A percentile compares a stretch with the other conserved stretches of the same genome.
These are phyloP conservation scores for Heterobasidion occidentale DNA, from an alignment of 1,284 basidiomycete genomes.

Conservation along the genomic window DNA sequence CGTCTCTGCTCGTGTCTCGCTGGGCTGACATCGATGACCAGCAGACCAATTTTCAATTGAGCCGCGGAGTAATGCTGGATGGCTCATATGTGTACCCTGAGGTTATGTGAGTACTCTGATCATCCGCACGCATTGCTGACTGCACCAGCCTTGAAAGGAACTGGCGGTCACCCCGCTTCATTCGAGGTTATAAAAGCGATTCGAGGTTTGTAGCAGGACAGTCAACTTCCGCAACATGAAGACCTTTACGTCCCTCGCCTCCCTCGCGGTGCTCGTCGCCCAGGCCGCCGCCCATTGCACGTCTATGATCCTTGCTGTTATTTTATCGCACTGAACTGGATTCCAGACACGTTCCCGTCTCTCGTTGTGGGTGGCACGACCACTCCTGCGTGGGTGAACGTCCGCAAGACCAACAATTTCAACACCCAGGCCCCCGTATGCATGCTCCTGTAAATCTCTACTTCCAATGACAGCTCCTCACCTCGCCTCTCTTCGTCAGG, in stretches of 20 bases:
- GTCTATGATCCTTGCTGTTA: neutral
- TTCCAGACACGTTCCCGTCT: constrained; percentile 32
- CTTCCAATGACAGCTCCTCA: neutral
- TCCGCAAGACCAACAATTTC: constrained; percentile 37
- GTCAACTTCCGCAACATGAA: neutral
- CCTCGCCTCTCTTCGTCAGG: constrained; percentile 1
- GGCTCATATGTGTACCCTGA: no score
- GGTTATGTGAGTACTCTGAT: no score
- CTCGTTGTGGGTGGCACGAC: constrained; percentile 28
- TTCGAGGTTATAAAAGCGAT: neutral
- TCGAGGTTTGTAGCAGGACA: neutral
- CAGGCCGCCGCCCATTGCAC: constrained; percentile 3
- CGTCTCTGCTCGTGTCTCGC: neutral
- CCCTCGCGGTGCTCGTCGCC: neutral
- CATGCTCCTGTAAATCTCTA: neutral
- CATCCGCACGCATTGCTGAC: no score
- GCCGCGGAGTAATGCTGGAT: no score
- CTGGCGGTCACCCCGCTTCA: neutral
- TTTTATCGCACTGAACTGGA: neutral
- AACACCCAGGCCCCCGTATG: constrained; percentile 30
- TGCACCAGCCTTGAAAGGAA: no score
- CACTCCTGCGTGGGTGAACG: constrained; percentile 31
- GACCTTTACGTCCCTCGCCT: neutral
- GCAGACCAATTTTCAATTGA: no score
- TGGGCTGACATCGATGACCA: no score